Conservation (phyloP, 2,329 filamentous ascomycete genomes). For the Epichloe aotearoae region DNA sequence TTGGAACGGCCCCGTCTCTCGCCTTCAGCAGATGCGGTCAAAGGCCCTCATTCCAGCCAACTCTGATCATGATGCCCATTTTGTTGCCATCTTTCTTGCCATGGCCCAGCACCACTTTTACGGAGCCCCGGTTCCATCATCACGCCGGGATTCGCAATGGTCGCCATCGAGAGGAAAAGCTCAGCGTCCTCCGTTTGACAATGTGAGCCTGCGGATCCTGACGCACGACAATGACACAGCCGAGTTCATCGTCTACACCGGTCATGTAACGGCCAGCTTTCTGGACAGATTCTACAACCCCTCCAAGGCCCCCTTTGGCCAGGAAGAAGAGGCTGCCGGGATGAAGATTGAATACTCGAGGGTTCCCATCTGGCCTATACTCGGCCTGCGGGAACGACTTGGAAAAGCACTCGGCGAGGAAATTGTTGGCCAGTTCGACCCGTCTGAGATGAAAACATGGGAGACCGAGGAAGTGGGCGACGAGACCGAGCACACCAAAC, state of each 20-base stretch:
- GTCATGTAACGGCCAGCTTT: slow-evolving; percentile 33
- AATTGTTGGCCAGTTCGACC: slow-evolving; percentile 30
- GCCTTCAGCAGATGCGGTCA: slow-evolving; percentile 32
- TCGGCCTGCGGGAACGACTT: slow-evolving; percentile 41
- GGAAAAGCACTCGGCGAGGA: slow-evolving; percentile 39
- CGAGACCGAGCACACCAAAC: slow-evolving; percentile 11
- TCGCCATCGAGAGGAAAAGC: slow-evolving; percentile 10
- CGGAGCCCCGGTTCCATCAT: slow-evolving; percentile 9
- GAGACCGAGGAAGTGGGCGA: slow-evolving; percentile 22
- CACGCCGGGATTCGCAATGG: slow-evolving; percentile 15
- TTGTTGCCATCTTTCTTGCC: slow-evolving; percentile 38
- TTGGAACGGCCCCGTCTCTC: slow-evolving; percentile 34
- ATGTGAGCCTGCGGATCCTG: slow-evolving; percentile 37
- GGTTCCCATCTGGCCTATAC: slow-evolving; percentile 40
- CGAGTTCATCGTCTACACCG: slow-evolving; percentile 41
- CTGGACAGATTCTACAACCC: slow-evolving; percentile 38
- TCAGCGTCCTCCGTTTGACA: slow-evolving; percentile 24
- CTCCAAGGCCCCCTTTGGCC: slow-evolving; percentile 21
- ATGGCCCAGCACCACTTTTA: slow-evolving; percentile 46
- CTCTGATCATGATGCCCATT: slow-evolving; percentile 36
- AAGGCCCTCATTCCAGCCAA: slow-evolving; percentile 35
- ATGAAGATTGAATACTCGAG: slow-evolving; percentile 34
- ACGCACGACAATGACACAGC: slow-evolving; percentile 34
- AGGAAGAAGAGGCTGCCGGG: slow-evolving; percentile 15
- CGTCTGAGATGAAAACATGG: slow-evolving; percentile 32